phyloP scores from a whole-genome alignment of 2,329 filamentous ascomycete species.

The Leptographium galeiforme region DNA sequence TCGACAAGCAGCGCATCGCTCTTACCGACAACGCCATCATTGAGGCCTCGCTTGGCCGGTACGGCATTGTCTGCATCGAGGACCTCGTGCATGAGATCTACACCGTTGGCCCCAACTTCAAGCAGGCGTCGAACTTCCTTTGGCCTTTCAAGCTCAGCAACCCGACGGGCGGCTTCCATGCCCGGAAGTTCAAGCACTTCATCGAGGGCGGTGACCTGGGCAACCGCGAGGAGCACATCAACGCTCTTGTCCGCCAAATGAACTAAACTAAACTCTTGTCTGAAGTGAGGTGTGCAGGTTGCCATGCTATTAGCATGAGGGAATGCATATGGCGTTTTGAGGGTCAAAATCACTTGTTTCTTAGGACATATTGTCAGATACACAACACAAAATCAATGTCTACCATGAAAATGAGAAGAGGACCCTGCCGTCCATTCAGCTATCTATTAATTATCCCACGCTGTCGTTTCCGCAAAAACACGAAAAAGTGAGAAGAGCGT shows the following conservation, averaged over 20 bases:
- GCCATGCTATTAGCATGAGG: constrained; percentile 12
- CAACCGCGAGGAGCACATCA: constrained; percentile 98
- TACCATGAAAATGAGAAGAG: background rate
- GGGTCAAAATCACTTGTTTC: background rate
- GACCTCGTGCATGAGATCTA: constrained; percentile 99
- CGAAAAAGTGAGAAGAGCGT: background rate
- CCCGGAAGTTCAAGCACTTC: constrained; percentile 98
- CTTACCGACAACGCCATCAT: constrained; percentile 97
- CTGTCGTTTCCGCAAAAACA: background rate
- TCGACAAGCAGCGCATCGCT: constrained; percentile 93
- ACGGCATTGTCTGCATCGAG: constrained; percentile 98
- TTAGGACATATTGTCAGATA: background rate
- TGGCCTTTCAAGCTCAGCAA: constrained; percentile 99
- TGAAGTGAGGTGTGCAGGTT: background rate
- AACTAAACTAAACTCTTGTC: constrained; percentile 50
- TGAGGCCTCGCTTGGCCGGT: constrained; percentile 92
- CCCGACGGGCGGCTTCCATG: constrained; percentile 90
- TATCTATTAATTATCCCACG: too few species aligned
- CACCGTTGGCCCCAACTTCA: constrained; percentile 98
- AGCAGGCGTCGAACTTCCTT: constrained; percentile 97
- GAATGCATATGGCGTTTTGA: constrained; percentile 1
- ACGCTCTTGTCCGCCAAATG: constrained; percentile 92
- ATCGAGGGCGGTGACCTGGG: constrained; percentile 97
- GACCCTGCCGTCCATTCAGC: background rate
- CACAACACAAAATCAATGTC: background rate